phyloP scores from a whole-genome alignment of 176 grass and related monocot species.

The Lolium rigidum region DNA sequence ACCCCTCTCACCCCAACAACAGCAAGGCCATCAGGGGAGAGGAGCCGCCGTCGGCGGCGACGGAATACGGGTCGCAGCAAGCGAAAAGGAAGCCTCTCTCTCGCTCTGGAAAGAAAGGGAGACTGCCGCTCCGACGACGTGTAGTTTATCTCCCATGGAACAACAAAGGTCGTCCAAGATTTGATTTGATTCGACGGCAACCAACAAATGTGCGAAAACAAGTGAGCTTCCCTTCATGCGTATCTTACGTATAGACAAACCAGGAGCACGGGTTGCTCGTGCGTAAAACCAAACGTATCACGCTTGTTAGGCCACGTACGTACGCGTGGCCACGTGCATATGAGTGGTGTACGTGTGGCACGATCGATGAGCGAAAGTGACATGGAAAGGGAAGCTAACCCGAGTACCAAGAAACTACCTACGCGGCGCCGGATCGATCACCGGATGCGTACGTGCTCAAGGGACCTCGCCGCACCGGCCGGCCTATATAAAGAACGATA shows the following conservation, averaged over 20 bases:
- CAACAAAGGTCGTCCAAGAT: too few species aligned
- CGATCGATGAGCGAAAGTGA: not conserved
- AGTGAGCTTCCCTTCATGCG: too few species aligned
- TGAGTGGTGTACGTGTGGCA: not conserved
- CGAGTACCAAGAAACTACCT: not conserved
- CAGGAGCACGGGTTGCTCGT: not conserved
- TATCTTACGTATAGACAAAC: not conserved
- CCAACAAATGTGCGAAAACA: too few species aligned
- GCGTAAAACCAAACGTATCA: not conserved
- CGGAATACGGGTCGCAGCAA: too few species aligned
- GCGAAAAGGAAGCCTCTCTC: too few species aligned
- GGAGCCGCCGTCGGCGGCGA: too few species aligned
- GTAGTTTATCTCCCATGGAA: too few species aligned
- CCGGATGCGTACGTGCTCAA: not conserved
- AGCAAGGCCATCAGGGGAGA: too few species aligned
- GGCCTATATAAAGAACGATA: not conserved
- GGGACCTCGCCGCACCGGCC: not conserved
- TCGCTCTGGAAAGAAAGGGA: too few species aligned
- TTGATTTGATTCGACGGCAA: too few species aligned
- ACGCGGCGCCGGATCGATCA: not conserved
- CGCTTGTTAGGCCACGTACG: not conserved
- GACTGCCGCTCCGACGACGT: too few species aligned
- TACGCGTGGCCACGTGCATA: not conserved
- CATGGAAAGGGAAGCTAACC: not conserved
- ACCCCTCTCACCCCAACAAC: too few species aligned